Percentiles rank a stretch among this genome's conserved stretches.
phyloP scores from a whole-genome alignment of 1,284 basidiomycete genomes.

The Irpex rosettiformis region DNA sequence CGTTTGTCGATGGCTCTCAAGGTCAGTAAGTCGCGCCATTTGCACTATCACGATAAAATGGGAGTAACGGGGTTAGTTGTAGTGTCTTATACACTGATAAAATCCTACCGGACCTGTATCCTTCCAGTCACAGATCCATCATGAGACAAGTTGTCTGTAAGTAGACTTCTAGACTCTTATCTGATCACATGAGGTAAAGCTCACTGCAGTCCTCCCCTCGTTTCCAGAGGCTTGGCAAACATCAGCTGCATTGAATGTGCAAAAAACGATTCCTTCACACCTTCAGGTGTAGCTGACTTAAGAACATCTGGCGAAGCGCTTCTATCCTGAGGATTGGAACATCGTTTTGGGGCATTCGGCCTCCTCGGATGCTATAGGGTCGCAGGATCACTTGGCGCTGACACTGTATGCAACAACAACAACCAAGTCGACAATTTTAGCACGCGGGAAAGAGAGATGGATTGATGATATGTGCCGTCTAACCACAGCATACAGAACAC shows the following conservation, averaged over 20 bases:
- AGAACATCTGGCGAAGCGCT: background rate
- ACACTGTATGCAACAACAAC: background rate
- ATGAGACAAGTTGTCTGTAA: background rate
- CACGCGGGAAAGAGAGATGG: background rate
- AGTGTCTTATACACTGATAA: background rate
- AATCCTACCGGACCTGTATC: background rate
- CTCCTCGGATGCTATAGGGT: background rate
- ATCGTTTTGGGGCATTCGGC: too few species aligned
- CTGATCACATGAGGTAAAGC: background rate
- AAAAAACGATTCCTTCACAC: background rate
- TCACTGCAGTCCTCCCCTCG: background rate
- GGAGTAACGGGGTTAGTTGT: background rate
- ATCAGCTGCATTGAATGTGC: background rate
- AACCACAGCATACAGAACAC: too few species aligned
- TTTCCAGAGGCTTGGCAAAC: background rate
- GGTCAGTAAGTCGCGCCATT: background rate
- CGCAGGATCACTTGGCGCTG: background rate
- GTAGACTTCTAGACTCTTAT: background rate
- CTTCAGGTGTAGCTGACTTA: background rate
- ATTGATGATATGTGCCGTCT: too few species aligned
- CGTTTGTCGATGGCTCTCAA: background rate
- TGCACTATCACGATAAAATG: background rate
- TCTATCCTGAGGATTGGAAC: too few species aligned
- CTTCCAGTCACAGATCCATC: background rate
- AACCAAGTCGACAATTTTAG: background rate